These are phyloP conservation scores for Bullera alba DNA, from an alignment of 768 basidiomycete species.

Conservation along the genomic window DNA sequence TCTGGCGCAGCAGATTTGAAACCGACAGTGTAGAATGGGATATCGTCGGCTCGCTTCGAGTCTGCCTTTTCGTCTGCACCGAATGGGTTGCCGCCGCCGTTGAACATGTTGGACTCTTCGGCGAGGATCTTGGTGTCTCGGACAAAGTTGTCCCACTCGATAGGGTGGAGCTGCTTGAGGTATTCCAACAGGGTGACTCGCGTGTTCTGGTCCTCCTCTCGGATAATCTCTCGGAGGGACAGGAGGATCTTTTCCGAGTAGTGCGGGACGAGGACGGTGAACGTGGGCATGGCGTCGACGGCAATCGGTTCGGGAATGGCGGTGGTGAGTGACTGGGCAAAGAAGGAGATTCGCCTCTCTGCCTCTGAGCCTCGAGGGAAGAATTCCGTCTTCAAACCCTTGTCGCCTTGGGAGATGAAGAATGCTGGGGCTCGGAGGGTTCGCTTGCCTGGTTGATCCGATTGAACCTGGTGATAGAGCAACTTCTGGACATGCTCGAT, in stretches of 20 bases:
- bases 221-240: conserved; percentile 94
- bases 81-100: conserved; percentile 57
- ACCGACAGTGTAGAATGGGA: conserved; percentile 96
- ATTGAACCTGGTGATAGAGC: conserved; percentile 93
- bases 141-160: conserved; percentile 99
- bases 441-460: conserved; percentile 78
- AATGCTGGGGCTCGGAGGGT: conserved; percentile 92
- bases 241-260: conserved; percentile 99
- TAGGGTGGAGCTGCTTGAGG: conserved; percentile 91
- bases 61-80: conserved; percentile 65
- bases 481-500: conserved; percentile 98
- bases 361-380: conserved; percentile 94
- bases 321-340: conserved; percentile 96
- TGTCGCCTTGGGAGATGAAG: conserved; percentile 93
- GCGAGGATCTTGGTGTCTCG: conserved; percentile 99
- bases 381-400: conserved; percentile 75
- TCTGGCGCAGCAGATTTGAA: conserved; percentile 99
- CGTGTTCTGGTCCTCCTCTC: conserved; percentile 94
- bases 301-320: conserved; percentile 85
- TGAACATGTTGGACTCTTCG: conserved; percentile 83
- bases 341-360: conserved; percentile 96
- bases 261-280: conserved; percentile 95
- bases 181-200: conserved; percentile 96
- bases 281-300: conserved; percentile 99
- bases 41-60: conserved; percentile 72